Conservation (phyloP, 208 protist species). For the Balamuthia mandrillaris region DNA sequence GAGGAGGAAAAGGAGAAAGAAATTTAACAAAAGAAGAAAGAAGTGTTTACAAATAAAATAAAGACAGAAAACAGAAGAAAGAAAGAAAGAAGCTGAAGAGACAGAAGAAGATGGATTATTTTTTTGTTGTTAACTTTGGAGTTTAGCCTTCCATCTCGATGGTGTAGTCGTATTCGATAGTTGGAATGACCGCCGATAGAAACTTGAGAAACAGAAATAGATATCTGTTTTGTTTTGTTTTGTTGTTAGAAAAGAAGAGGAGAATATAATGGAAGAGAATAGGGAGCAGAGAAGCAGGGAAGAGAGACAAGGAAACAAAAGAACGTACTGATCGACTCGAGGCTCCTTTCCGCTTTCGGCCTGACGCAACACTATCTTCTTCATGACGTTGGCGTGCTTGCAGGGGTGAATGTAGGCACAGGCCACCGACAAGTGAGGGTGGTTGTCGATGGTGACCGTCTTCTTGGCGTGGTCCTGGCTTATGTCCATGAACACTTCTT, state of each 20-base stretch:
- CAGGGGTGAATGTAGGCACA: slow-evolving; percentile 95
- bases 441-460: slow-evolving; percentile 88
- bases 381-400: slow-evolving; percentile 89
- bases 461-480: slow-evolving; percentile 92
- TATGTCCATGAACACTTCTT: slow-evolving; percentile 94
- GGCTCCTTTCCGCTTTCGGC: slow-evolving; percentile 71
- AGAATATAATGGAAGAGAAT: neutral
- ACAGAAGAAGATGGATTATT: neutral
- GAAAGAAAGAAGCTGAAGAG: neutral
- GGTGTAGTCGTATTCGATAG: slow-evolving; percentile 92
- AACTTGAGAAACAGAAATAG: slow-evolving; percentile 90
- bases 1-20: neutral
- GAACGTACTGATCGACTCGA: slow-evolving; percentile 49
- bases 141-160: slow-evolving; percentile 71
- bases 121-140: neutral
- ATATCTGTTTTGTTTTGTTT: slow-evolving; percentile 55
- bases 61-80: neutral
- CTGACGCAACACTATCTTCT: slow-evolving; percentile 82
- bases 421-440: slow-evolving; percentile 74
- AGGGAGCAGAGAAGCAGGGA: neutral
- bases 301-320: neutral
- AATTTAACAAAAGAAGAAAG: too few species aligned
- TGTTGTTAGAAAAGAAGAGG: neutral
- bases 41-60: too few species aligned
- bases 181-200: slow-evolving; percentile 91